Evolutionary conservation across 2,329 filamentous ascomycete genomes (phyloP), one percentile per base, ranked within the genome.

Genomic region (Arthrobotrys musiformis): DNA sequence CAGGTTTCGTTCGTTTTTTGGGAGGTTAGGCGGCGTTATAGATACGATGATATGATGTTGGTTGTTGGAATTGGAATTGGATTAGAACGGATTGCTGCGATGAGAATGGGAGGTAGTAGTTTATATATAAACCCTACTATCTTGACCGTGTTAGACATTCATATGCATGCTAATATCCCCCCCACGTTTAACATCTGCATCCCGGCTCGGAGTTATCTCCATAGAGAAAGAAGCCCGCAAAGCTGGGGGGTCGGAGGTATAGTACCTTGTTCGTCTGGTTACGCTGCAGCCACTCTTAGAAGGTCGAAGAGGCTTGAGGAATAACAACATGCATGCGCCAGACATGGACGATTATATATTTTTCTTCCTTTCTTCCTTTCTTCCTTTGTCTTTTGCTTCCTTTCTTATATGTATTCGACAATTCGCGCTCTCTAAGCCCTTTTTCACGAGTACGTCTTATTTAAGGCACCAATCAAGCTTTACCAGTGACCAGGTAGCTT

Each of bases 221-320:
- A n/a, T n/a, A n/a, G n/a, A n/a, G n/a, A n/a, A n/a, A 19, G n/a
- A 48, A 30, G 3, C 26, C 35, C 7, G 33, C 40, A 2, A 40
- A 24, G 54, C 54, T n/a, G n/a, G 67, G 48, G 24, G 33, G 4
- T 24, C 54, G 30, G 61, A 62, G 30, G 54, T 48, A 63, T 28
- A 44, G 54, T 48, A 56, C 68, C 68, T 48, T 64, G 37, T 44
- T 48, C 54, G 54, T 40, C 24, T 46, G 44, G 50, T 37, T 54
- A 30, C 46, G 15, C n/a, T 33, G 54, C 17, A 40, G 26, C 40
- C 13, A 30, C n/a, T 19, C 42, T 58, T 46, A 33, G 46, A 56
- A 64, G 35, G 46, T 58, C 19, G 44, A 54, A 24, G 22, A 26
- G 42, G 17, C 15, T 37, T 17, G 44, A 33, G 33, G 50, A 70